Evolutionary conservation across 1,284 basidiomycete species (phyloP), one percentile per base, ranked within the genome.

Genomic region (Vanrija sp.): DNA sequence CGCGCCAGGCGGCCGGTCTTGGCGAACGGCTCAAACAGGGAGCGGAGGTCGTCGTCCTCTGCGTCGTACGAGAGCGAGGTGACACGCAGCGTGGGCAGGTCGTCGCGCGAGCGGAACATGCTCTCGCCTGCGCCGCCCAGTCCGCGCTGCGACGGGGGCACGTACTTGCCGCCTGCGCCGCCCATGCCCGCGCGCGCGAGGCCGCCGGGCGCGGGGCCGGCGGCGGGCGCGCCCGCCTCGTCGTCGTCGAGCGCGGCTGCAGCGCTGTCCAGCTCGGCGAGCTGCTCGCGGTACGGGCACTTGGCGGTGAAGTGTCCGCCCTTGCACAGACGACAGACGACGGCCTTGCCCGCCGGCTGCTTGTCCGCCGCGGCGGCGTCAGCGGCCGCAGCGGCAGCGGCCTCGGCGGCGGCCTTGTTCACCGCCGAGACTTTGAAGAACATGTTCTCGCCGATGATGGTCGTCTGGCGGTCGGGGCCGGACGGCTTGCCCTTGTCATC

Each of bases 231-330:
- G 43, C 58, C 66, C 5, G 67, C 69, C 46, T 60, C 67, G 18
- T 56, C 61, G 25, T 54, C 78, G 78, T 62, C 65, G 82, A 84
- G 83, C 4, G 80, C 74, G 21, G 78, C 81, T 49, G 89, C 87
- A 50, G 91, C 81, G 12, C 64, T 66, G 58, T 88, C 90, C 19
- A 88, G 84, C 12, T 91, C 84, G 45, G 80, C 81, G 43, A 84
- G 77, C 19, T 90, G 89, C 66, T 98, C 94, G 78, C 93, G 96
- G 84, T 96, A 96, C 12, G 96, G 96, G 83, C 96, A 98, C 77
- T 94, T 93, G 60, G 93, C 89, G 12, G 96, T 99, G 78, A 94
- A 98, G 80, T 98, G 96, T 65, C 89, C 89, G 55, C 95, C 95
- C 75, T 95, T 92, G 80, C 96, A 98, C 57, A 96, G 79, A 67